Evolutionary conservation across 495 filamentous ascomycete species (phyloP).

Genomic region (Massariosphaeria phaeospora): DNA sequence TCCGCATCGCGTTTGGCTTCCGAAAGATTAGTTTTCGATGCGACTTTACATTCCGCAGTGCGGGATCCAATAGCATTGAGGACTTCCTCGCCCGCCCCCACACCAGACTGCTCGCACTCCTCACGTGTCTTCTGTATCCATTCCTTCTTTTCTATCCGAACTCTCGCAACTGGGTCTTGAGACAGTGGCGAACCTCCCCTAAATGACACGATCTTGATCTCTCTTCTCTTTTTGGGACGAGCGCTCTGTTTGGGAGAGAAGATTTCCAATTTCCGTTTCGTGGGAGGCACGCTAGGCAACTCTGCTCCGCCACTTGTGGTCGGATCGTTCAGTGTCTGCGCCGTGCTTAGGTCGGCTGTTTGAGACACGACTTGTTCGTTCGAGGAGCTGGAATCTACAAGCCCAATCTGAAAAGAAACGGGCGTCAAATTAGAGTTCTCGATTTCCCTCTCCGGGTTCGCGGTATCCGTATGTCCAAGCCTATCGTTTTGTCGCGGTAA

Average conservation of each 20-base stretch:
- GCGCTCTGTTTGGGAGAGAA: not conserved
- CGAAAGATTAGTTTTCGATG: not conserved
- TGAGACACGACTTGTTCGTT: not conserved
- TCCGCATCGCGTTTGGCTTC: too few species aligned
- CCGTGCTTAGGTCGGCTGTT: not conserved
- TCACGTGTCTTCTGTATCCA: not conserved
- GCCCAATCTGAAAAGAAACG: not conserved
- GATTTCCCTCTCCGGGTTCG: not conserved
- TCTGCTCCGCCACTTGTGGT: not conserved
- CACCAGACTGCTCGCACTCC: not conserved
- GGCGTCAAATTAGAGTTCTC: not conserved
- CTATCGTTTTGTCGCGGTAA: not conserved
- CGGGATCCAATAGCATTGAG: not conserved
- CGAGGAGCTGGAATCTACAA: not conserved
- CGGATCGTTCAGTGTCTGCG: not conserved
- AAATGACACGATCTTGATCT: slow-evolving; percentile 12
- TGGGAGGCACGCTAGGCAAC: not conserved
- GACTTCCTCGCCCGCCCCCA: not conserved
- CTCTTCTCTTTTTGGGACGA: slow-evolving; percentile 11
- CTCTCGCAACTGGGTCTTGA: not conserved
- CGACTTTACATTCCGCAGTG: not conserved
- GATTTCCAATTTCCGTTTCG: slow-evolving; percentile 8
- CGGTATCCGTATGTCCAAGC: not conserved
- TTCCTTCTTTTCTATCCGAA: not conserved
- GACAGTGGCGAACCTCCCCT: not conserved